Percentiles rank a stretch among this genome's conserved stretches.
Evolutionary conservation across 306 rosid genomes (phyloP).

Genomic region (Quercus mongolica): DNA sequence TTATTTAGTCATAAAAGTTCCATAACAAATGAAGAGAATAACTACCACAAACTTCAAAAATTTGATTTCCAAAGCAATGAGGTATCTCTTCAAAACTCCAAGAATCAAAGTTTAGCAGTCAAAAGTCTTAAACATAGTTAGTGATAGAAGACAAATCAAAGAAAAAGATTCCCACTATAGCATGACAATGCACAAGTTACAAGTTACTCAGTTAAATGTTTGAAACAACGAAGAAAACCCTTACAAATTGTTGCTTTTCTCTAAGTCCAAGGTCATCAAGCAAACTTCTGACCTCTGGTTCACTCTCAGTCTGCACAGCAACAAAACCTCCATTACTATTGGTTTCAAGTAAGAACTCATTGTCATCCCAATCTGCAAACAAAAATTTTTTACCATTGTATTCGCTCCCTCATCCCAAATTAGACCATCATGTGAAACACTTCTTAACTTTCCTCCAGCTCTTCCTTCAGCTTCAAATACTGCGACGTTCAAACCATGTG

Average conservation of each 20-base stretch:
- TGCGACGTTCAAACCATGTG: constrained; percentile 67
- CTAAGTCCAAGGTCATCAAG: constrained; percentile 76
- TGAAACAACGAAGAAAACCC: constrained; percentile 11
- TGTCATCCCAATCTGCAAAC: background rate
- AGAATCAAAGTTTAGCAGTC: constrained; percentile 10
- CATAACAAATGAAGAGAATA: constrained; percentile 2
- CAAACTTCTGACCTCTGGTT: constrained; percentile 63
- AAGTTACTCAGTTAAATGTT: background rate
- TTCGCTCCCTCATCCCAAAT: constrained; percentile 97
- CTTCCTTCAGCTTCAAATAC: constrained; percentile 80
- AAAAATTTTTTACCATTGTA: constrained; percentile 65
- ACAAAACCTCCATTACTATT: constrained; percentile 13
- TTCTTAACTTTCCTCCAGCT: constrained; percentile 91
- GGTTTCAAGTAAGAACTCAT: constrained; percentile 12
- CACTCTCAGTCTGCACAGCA: constrained; percentile 68
- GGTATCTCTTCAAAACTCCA: constrained; percentile 12
- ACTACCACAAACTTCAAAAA: background rate
- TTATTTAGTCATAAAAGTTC: constrained; percentile 10
- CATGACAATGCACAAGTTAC: background rate
- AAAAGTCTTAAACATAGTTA: constrained; percentile 8
- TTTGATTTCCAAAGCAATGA: background rate
- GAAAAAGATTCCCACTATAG: constrained; percentile 1
- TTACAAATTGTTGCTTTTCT: constrained; percentile 88
- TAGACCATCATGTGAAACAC: constrained; percentile 64
- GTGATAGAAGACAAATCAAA: constrained; percentile 1